These are phyloP conservation scores for Cladochytrium replicatum DNA, from an alignment of 192 early-diverging fungal species.

Conservation along the genomic window DNA sequence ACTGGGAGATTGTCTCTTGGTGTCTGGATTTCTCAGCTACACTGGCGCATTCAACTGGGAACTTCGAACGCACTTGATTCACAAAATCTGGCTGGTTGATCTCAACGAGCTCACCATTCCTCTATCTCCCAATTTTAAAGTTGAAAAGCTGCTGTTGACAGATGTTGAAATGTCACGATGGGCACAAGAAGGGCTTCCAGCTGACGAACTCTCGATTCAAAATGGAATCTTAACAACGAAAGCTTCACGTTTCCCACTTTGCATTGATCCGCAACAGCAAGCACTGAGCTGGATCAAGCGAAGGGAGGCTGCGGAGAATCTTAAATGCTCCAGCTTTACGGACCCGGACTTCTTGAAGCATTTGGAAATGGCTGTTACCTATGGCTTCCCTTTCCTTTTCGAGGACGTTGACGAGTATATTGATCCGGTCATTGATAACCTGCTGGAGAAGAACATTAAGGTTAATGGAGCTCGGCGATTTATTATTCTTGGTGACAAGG, in stretches of 20 bases:
- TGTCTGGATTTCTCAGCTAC: slow-evolving; percentile 51
- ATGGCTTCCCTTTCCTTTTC: slow-evolving; percentile 54
- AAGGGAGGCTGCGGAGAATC: slow-evolving; percentile 40
- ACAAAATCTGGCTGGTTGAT: slow-evolving; percentile 47
- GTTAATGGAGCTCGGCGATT: slow-evolving; percentile 33
- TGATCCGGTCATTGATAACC: slow-evolving; percentile 54
- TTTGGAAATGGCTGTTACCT: slow-evolving; percentile 53
- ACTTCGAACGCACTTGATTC: slow-evolving; percentile 45
- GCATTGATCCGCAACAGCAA: slow-evolving; percentile 55
- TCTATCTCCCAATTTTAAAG: slow-evolving; percentile 33
- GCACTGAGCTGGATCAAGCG: slow-evolving; percentile 54
- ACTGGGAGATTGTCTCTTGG: slow-evolving; percentile 47
- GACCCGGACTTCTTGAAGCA: slow-evolving; percentile 56
- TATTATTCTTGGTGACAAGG: slow-evolving; percentile 54
- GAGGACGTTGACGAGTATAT: slow-evolving; percentile 59
- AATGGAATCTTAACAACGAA: slow-evolving; percentile 54
- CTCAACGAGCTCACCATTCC: slow-evolving; percentile 30
- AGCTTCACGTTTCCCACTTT: slow-evolving; percentile 50
- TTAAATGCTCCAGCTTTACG: slow-evolving; percentile 47
- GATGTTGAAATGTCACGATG: slow-evolving; percentile 51
- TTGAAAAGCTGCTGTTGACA: slow-evolving; percentile 41
- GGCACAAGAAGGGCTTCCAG: slow-evolving; percentile 50
- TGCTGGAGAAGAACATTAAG: slow-evolving; percentile 52
- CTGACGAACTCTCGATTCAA: slow-evolving; percentile 52
- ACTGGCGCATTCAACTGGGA: slow-evolving; percentile 58